Evolutionary conservation across 768 basidiomycete species (phyloP).

Genomic region (Postia placenta): DNA sequence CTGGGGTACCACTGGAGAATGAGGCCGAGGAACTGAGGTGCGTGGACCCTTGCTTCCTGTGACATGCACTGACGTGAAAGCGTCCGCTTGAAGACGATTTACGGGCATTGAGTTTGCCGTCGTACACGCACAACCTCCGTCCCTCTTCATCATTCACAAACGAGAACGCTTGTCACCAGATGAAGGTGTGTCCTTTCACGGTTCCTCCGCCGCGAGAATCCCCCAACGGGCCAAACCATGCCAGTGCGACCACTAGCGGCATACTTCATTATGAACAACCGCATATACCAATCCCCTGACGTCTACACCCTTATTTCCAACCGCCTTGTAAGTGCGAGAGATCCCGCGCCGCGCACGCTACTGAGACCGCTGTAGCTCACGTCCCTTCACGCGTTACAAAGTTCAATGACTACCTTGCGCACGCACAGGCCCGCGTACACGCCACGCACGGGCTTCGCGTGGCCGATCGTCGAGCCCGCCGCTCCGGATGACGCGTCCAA

Average conservation of each 20-base stretch:
- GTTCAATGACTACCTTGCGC: constrained; percentile 69
- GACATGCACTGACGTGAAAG: constrained; percentile 4
- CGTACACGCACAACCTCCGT: constrained; percentile 72
- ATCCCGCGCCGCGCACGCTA: neutral
- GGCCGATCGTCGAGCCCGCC: constrained; percentile 70
- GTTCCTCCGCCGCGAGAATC: neutral
- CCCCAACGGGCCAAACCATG: constrained; percentile 3
- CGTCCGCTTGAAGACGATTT: constrained; percentile 56
- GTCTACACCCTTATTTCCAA: constrained; percentile 81
- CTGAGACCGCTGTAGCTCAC: constrained; percentile 43
- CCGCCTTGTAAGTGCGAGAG: constrained; percentile 51
- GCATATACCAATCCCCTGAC: constrained; percentile 85
- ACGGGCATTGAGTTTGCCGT: constrained; percentile 84
- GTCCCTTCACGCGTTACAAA: constrained; percentile 64
- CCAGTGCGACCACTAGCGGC: constrained; percentile 72
- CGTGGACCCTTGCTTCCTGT: neutral
- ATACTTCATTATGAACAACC: constrained; percentile 85
- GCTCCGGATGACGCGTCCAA: constrained; percentile 36
- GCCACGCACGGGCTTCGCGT: constrained; percentile 76
- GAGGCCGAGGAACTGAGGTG: constrained; percentile 86
- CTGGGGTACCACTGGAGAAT: constrained; percentile 67
- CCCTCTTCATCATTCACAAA: constrained; percentile 87
- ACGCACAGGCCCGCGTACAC: constrained; percentile 76
- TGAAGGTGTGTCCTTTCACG: constrained; percentile 50
- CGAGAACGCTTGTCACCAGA: constrained; percentile 78